Evolutionary conservation across 345 rosid species (phyloP).

Genomic region (Acer negundo): DNA sequence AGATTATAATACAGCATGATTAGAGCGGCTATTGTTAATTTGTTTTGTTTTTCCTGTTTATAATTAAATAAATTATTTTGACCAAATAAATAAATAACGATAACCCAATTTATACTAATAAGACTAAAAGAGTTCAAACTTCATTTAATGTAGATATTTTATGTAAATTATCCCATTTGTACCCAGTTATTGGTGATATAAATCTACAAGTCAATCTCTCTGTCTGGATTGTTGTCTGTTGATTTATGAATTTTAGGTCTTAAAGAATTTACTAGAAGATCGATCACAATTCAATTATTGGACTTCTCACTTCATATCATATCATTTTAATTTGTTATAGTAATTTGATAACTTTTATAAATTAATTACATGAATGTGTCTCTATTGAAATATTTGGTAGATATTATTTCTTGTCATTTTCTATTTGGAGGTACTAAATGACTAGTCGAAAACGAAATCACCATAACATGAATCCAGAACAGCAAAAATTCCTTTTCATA

Average conservation of each 20-base stretch:
- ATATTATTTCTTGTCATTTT: conserved; percentile 11
- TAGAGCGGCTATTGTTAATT: background rate
- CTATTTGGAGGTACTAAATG: conserved; percentile 16
- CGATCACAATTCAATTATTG: conserved; percentile 13
- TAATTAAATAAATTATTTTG: too few relatives aligned
- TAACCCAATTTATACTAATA: background rate
- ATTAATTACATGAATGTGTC: background rate
- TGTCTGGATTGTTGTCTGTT: background rate
- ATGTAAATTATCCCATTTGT: background rate
- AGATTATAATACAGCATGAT: too few relatives aligned
- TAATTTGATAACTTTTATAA: too few relatives aligned
- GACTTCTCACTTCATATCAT: background rate
- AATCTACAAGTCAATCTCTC: background rate
- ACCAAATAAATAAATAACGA: too few relatives aligned
- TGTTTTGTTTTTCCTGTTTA: background rate
- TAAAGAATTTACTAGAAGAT: background rate
- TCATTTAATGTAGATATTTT: background rate
- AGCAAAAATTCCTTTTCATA: background rate
- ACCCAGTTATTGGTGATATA: background rate
- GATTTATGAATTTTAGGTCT: background rate
- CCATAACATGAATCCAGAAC: background rate
- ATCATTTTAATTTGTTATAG: background rate
- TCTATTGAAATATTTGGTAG: conserved; percentile 2
- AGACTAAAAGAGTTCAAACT: background rate
- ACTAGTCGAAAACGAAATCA: conserved; percentile 12